phyloP scores from a whole-genome alignment of 257 asterid species.

The Nicotiana benthamiana region DNA sequence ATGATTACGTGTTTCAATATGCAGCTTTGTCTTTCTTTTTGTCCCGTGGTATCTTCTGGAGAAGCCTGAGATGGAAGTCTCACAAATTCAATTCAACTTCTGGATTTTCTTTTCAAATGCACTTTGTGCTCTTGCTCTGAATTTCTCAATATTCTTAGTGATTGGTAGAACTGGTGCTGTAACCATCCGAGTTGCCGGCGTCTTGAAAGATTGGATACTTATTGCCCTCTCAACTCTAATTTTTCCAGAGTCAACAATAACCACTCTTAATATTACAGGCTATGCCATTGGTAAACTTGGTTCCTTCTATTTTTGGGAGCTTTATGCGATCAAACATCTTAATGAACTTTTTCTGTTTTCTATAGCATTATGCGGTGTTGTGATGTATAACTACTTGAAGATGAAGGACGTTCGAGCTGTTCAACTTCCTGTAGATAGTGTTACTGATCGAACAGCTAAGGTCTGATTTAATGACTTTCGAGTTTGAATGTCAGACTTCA shows the following conservation, averaged over 20 bases:
- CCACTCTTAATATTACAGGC: slow-evolving; percentile 76
- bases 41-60: slow-evolving; percentile 97
- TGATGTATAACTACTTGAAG: slow-evolving; percentile 64
- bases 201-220: slow-evolving; percentile 95
- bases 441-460: slow-evolving; percentile 51
- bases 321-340: background rate
- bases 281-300: slow-evolving; percentile 79
- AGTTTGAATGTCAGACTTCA: background rate
- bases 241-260: slow-evolving; percentile 89
- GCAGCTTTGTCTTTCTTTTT: slow-evolving; percentile 92
- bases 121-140: slow-evolving; percentile 84
- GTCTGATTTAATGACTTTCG: slow-evolving; percentile 14
- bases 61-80: slow-evolving; percentile 85
- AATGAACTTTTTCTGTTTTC: background rate
- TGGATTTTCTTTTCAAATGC: slow-evolving; percentile 99
- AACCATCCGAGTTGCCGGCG: slow-evolving; percentile 96
- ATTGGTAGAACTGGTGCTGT: slow-evolving; percentile 99
- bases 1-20: slow-evolving; percentile 5
- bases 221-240: slow-evolving; percentile 89
- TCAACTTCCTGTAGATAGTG: slow-evolving; percentile 40
- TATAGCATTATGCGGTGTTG: slow-evolving; percentile 84
- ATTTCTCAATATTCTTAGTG: slow-evolving; percentile 87
- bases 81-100: slow-evolving; percentile 76
- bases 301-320: slow-evolving; percentile 9
- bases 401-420: slow-evolving; percentile 49